Evolutionary conservation across 768 basidiomycete species (phyloP), one percentile per base, ranked within the genome.

Genomic region (Cubamyces sp.): DNA sequence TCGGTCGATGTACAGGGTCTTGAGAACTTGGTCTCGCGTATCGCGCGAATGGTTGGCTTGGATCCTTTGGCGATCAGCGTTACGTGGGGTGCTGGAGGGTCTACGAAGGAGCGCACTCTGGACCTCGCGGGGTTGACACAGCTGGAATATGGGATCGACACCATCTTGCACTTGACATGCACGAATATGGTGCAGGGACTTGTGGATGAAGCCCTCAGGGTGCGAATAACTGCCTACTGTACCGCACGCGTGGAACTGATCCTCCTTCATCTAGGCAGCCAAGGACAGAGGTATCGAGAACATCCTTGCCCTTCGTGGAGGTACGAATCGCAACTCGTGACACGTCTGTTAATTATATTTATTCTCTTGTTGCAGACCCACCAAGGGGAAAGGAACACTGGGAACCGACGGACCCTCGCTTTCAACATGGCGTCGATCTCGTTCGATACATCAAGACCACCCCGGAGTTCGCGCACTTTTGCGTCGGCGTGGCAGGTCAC

Each of bases 1-100:
- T 34, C 28, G 63, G 56, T 34, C 28, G 63, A 54, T 19, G 25
- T 18, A 12, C 74, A 96, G 87, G 96, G 96, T 52, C 92, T 97
- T 69, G 87, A 91, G 70, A 99, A 99, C 73, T 81, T 99, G 23
- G 79, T 94, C 62, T 80, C 92, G 52, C 92, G 97, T 47, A 92
- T 98, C 66, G 84, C 88, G 28, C 85, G 97, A 51, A 80, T 98
- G 60, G 80, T 88, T n/a, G 69, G 78, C 6, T 79, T 98, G 15
- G 77, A 86, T 39, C 94, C 95, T 6, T 79, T 95, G 6, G 95
- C 91, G 23, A 83, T 98, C 60, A 95, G 89, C 69, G 83, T 98
- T 21, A 98, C 97, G 69, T 98, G 97, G 97, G 97, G 97, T 46
- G 96, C 97, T 0, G 96, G 97, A 11, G 96, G 97, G 2, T 86